Evolutionary conservation across 441 rosid species (phyloP).

Genomic region (Oxalis stricta): DNA sequence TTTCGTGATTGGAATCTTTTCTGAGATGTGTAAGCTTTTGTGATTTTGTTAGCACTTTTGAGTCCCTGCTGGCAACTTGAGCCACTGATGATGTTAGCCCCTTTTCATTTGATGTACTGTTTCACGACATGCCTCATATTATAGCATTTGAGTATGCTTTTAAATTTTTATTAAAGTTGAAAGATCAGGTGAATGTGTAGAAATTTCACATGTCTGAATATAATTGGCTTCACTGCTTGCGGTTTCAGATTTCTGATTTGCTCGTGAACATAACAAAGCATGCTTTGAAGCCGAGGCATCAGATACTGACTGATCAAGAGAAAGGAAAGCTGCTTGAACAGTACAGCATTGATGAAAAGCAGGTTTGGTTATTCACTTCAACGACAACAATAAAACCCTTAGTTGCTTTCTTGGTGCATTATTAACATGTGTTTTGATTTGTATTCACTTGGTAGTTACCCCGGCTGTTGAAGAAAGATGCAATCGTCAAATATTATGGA

Average conservation of each 20-base stretch:
- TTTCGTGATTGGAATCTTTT: too few relatives aligned
- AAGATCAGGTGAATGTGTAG: background rate
- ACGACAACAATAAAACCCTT: too few relatives aligned
- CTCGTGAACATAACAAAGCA: slow-evolving; percentile 84
- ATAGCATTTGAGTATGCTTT: too few relatives aligned
- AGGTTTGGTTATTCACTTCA: too few relatives aligned
- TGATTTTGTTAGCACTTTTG: too few relatives aligned
- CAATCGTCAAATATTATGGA: slow-evolving; percentile 58
- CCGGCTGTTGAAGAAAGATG: slow-evolving; percentile 44
- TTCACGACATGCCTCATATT: too few relatives aligned
- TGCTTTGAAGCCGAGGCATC: slow-evolving; percentile 58
- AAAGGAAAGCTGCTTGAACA: slow-evolving; percentile 46
- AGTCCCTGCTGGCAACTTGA: too few relatives aligned
- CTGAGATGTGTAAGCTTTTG: too few relatives aligned
- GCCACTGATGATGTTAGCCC: too few relatives aligned
- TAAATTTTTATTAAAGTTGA: too few relatives aligned
- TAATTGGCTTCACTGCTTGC: slow-evolving; percentile 5
- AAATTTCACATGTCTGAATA: background rate
- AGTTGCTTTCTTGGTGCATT: background rate
- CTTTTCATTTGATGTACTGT: too few relatives aligned
- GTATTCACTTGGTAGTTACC: slow-evolving; percentile 44
- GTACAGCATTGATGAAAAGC: slow-evolving; percentile 63
- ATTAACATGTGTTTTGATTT: background rate
- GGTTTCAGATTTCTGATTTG: slow-evolving; percentile 62
- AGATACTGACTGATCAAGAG: slow-evolving; percentile 44